Evolutionary conservation across 192 early-diverging fungal genomes (phyloP), one percentile per base, ranked within the genome.

Genomic region (Pilaira anomala): DNA sequence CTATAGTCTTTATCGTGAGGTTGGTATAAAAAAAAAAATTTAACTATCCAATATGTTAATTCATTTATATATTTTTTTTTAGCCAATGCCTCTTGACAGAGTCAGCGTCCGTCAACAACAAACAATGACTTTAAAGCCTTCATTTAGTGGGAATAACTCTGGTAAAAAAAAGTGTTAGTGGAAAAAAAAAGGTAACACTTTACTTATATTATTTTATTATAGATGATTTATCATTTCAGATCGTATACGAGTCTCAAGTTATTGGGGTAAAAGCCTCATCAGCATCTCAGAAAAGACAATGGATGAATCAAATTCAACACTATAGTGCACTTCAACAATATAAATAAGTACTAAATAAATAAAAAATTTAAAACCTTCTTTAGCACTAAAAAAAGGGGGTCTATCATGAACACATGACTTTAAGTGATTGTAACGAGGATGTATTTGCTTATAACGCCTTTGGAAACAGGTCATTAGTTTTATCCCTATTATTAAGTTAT

Each of bases 161-260:
- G 61, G 54, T 57, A 56, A 51, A 22, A 44, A 54, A 56, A 36
- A 13, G n/a, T n/a, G n/a, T n/a, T n/a, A n/a, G n/a, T n/a, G n/a
- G n/a, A 21, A 14, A 42, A 25, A 21, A 41, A 46, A 24, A 7
- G 48, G 28, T 9, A 7, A 4, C 19, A 40, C 11, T 14, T 44
- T 16, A 16, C 7, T 33, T 25, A 21, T 52, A 13, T 54, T 41
- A 16, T 53, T 22, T 46, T 16, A 21, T 22, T 41, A 62, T 58
- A 59, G 83, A 85, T 67, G 81, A 86, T 40, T 69, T 72, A 5
- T 77, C 73, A 7, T 86, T 89, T 74, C 87, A 89, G 67, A 73
- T 89, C 29, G 74, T 83, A 18, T 78, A 82, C 28, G 71, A 72
- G 16, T 68, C 77, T 48, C 68, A 79, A 29, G 72, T 84, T 0